Evolutionary conservation across 75 land plant genomes (phyloP), one percentile per base, ranked within the genome.

Genomic region (Picea sitchensis): DNA sequence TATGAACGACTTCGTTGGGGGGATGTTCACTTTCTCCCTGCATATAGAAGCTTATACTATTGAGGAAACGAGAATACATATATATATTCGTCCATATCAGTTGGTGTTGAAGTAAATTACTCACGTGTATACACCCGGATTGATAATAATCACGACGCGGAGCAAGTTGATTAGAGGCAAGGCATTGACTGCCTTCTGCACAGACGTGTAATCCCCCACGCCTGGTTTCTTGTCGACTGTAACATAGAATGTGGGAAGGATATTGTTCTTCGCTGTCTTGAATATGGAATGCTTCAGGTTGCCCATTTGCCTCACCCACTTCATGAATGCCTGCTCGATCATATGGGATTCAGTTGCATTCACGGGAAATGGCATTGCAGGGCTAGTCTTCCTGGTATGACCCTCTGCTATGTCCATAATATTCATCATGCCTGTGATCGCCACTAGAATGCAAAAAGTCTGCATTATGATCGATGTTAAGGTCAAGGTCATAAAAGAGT

Each of bases 101-200:
- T 32, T 67, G 47, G n/a, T 3, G 79, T 34, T 14, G 38, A 5
- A 61, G 68, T 34, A 61, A 62, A 60, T 47, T 44, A 80, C 90
- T 89, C 74, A 96, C 98, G 62, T 87, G 82, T 92, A 96, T 41
- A 84, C 85, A 11, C 98, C 98, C 17, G 96, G 86, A 82, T 88
- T 84, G 67, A 96, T 88, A 47, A 83, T 87, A 84, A 96, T 93
- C 30, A 89, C 84, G 14, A 94, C 92, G 58, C 90, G 86, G 59
- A 88, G 83, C 14, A 86, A 61, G 81, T 92, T 95, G 67, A 88
- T 78, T 15, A 77, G 51, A 20, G 99, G 98, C 3, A 96, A 81
- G 31, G 98, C 89, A 77, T 96, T 89, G 76, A 96, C 76, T 23
- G 99, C 99, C 14, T 78, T 88, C 76, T 92, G 93, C 13, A 96